These are phyloP conservation scores for Spiromastix sp. DNA, from an alignment of 2,329 filamentous ascomycete species.

Conservation along the genomic window DNA sequence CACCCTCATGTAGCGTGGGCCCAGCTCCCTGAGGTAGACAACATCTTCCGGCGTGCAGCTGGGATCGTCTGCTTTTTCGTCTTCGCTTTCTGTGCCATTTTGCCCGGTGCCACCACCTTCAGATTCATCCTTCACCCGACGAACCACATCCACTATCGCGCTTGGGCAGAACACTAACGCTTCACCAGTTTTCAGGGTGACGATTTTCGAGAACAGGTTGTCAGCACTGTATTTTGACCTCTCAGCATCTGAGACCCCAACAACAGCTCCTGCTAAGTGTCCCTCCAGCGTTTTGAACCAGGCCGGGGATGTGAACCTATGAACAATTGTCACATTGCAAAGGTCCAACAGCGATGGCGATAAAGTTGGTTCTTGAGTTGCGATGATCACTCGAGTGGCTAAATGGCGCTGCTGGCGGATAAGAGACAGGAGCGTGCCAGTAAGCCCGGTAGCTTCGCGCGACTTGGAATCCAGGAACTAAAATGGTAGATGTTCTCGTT, in stretches of 20 bases:
- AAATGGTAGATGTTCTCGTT: not conserved
- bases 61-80: conserved; percentile 1
- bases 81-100: not conserved
- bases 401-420: conserved; percentile 64
- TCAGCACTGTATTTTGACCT: conserved; percentile 13
- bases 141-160: conserved; percentile 29
- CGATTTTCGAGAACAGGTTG: conserved; percentile 36
- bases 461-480: conserved; percentile 50
- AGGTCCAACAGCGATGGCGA: conserved; percentile 59
- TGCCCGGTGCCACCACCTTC: not conserved
- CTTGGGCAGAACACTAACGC: conserved; percentile 40
- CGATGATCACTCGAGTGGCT: conserved; percentile 56
- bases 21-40: conserved; percentile 14
- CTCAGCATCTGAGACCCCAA: conserved; percentile 12
- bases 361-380: conserved; percentile 68
- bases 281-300: conserved; percentile 44
- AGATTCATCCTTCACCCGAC: not conserved
- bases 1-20: conserved; percentile 26
- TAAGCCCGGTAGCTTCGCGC: conserved; percentile 47
- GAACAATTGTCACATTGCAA: conserved; percentile 61
- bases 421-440: conserved; percentile 49
- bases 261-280: conserved; percentile 38
- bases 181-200: conserved; percentile 38
- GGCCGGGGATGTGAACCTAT: conserved; percentile 57
- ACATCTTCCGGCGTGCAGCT: not conserved